Percentiles rank a stretch among this genome's conserved stretches.
Conservation (phyloP, 768 basidiomycete species). For the Rickenella mellea region DNA sequence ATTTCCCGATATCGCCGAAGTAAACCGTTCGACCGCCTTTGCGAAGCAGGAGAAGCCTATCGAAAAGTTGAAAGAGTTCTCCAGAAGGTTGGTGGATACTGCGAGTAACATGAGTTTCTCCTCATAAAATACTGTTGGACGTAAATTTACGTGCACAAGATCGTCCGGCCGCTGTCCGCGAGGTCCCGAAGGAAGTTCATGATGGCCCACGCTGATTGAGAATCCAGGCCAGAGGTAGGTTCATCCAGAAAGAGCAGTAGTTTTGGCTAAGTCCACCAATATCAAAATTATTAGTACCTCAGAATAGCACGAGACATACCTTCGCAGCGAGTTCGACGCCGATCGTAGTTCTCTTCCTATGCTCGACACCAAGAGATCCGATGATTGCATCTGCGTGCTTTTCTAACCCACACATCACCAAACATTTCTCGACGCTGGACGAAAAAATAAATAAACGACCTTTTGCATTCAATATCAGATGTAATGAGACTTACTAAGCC, state of each 20-base stretch:
- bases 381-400: slow-evolving; percentile 54
- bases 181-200: slow-evolving; percentile 65
- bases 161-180: slow-evolving; percentile 76
- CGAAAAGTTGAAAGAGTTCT: slow-evolving; percentile 73
- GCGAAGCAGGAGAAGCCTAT: slow-evolving; percentile 65
- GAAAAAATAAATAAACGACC: not conserved
- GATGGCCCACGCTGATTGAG: slow-evolving; percentile 82
- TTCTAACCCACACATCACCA: slow-evolving; percentile 60
- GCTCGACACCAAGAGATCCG: slow-evolving; percentile 42
- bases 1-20: slow-evolving; percentile 60
- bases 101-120: not conserved
- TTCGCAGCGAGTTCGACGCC: slow-evolving; percentile 52
- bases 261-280: too few relatives aligned
- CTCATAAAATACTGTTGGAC: not conserved
- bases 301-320: slow-evolving; percentile 17
- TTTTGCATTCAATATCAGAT: not conserved
- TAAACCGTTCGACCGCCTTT: slow-evolving; percentile 68
- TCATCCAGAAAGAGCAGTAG: slow-evolving; percentile 55
- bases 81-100: slow-evolving; percentile 62
- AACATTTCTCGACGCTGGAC: slow-evolving; percentile 37
- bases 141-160: slow-evolving; percentile 69
- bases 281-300: too few relatives aligned
- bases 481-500: slow-evolving; percentile 51
- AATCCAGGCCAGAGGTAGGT: slow-evolving; percentile 72
- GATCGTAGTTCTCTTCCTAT: slow-evolving; percentile 48